These are phyloP conservation scores for Begonia loranthoides DNA, from an alignment of 306 rosid genomes.

Conservation along the genomic window DNA sequence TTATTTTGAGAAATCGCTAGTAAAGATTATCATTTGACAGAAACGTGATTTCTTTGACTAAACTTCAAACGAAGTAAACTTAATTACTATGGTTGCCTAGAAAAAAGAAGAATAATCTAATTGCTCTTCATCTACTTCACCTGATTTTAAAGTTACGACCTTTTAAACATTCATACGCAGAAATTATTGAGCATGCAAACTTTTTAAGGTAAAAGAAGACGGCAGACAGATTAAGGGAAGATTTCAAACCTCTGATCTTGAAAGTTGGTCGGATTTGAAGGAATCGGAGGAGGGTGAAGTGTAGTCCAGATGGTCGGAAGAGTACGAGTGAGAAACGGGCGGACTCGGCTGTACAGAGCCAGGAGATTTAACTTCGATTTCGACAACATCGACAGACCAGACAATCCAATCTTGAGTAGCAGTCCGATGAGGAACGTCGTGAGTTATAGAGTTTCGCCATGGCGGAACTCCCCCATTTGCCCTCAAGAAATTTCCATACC, in stretches of 20 bases:
- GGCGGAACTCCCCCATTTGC: slow-evolving; percentile 76
- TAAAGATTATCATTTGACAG: too few species aligned
- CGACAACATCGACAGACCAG: slow-evolving; percentile 59
- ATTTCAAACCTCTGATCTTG: not conserved
- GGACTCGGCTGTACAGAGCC: slow-evolving; percentile 16
- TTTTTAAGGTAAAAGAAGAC: too few species aligned
- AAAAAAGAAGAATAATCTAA: too few species aligned
- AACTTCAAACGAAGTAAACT: too few species aligned
- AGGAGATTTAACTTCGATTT: slow-evolving; percentile 33
- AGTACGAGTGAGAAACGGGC: slow-evolving; percentile 38
- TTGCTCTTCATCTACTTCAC: too few species aligned
- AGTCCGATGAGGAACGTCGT: slow-evolving; percentile 61
- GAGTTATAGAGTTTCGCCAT: slow-evolving; percentile 77
- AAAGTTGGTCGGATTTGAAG: not conserved
- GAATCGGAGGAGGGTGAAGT: not conserved
- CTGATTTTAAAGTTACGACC: too few species aligned
- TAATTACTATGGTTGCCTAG: too few species aligned
- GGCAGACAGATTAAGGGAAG: too few species aligned
- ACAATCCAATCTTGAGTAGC: slow-evolving; percentile 64
- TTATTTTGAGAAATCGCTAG: too few species aligned
- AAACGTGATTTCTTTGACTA: too few species aligned
- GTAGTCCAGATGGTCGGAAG: slow-evolving; percentile 18
- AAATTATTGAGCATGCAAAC: too few species aligned
- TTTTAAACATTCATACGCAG: too few species aligned
- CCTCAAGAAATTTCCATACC: slow-evolving; percentile 55